Conservation (phyloP, 208 protist species). For the Leishmania martiniquensis region DNA sequence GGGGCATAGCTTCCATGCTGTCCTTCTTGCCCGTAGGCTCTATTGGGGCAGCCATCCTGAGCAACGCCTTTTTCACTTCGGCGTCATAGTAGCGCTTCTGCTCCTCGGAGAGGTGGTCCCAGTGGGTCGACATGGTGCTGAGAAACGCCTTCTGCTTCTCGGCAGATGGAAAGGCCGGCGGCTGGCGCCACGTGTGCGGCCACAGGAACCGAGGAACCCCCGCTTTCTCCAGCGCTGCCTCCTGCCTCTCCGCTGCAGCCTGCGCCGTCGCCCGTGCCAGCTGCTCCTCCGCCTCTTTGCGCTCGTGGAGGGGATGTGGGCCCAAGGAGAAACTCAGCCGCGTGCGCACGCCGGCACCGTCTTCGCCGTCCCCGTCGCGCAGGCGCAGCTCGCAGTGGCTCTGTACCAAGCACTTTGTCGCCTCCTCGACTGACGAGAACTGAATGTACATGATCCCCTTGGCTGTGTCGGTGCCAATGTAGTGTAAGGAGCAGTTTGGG, state of each 20-base stretch:
- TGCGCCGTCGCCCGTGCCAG: conserved; percentile 7
- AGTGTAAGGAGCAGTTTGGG: conserved; percentile 4
- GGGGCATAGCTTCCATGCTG: not conserved
- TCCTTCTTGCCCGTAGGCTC: not conserved
- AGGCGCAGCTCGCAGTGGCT: conserved; percentile 49
- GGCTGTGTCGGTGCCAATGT: conserved; percentile 12
- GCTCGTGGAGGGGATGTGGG: conserved; percentile 16
- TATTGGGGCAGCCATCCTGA: not conserved
- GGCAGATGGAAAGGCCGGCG: conserved; percentile 43
- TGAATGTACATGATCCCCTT: conserved; percentile 31
- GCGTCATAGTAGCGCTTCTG: conserved; percentile 87
- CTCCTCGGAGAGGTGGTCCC: conserved; percentile 59
- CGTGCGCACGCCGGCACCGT: not conserved
- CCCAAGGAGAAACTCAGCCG: conserved; percentile 26
- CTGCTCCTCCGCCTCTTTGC: conserved; percentile 12
- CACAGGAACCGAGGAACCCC: conserved; percentile 41
- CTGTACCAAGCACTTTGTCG: conserved; percentile 53
- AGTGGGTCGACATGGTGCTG: conserved; percentile 59
- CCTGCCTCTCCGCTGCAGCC: conserved; percentile 1
- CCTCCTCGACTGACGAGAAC: conserved; percentile 52
- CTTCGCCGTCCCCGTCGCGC: conserved; percentile 24
- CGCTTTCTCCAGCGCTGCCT: conserved; percentile 9
- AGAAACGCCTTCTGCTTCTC: conserved; percentile 64
- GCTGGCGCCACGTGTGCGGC: conserved; percentile 50
- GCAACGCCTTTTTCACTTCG: conserved; percentile 56